A percentile compares a stretch with the other conserved stretches of the same genome.
Evolutionary conservation across 441 rosid genomes (phyloP).

Genomic region (Erodium moschatum): DNA sequence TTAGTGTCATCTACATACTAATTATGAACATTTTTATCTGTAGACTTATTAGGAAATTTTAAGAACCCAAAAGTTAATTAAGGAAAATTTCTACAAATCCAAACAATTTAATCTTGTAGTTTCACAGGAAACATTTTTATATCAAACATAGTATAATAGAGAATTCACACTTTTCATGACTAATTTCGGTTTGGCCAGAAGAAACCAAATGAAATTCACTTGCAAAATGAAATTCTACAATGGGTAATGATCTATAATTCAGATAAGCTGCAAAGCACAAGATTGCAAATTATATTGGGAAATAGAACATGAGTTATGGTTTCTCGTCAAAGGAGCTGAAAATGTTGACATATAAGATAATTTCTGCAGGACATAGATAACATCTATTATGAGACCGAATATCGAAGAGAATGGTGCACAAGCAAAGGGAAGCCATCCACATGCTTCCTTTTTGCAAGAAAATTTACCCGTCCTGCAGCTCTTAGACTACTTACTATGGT

Average conservation of each 20-base stretch:
- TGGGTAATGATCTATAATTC: not conserved
- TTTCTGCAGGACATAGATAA: conserved; percentile 57
- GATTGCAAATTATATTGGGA: not conserved
- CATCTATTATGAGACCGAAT: conserved; percentile 73
- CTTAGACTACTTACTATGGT: conserved; percentile 67
- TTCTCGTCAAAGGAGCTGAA: not conserved
- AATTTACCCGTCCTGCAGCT: conserved; percentile 88
- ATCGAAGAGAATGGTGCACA: conserved; percentile 89
- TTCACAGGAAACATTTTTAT: too few species aligned
- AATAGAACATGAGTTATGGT: not conserved
- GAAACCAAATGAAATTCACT: not conserved
- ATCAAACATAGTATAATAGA: too few species aligned
- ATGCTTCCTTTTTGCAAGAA: conserved; percentile 90
- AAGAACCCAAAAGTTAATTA: not conserved
- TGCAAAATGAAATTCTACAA: not conserved
- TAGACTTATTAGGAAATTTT: not conserved
- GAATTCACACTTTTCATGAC: not conserved
- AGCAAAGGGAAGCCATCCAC: conserved; percentile 70
- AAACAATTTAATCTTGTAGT: too few species aligned
- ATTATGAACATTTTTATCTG: not conserved
- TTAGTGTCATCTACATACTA: not conserved
- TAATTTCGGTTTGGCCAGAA: not conserved
- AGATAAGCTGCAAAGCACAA: not conserved
- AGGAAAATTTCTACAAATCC: not conserved
- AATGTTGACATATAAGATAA: not conserved